phyloP scores from a whole-genome alignment of 139 green algal genomes.

The Gonium pectorale region DNA sequence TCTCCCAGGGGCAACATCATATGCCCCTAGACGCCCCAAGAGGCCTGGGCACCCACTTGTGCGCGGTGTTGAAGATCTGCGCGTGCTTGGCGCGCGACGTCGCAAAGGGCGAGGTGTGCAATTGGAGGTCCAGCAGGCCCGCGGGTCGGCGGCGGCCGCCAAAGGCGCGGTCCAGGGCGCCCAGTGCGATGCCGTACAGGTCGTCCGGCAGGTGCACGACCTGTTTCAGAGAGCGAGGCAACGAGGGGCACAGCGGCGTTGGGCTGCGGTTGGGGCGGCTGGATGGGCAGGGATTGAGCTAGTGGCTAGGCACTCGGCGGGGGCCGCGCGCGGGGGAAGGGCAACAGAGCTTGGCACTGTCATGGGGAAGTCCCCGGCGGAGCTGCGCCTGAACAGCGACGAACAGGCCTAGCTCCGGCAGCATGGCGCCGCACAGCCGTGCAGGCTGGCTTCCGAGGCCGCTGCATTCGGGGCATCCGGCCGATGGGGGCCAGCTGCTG shows the following conservation, averaged over 20 bases:
- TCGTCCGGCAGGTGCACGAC: slow-evolving; percentile 31
- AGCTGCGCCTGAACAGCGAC: too few relatives aligned
- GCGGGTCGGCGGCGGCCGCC: background rate
- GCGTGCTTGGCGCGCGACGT: slow-evolving; percentile 41
- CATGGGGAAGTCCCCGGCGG: too few relatives aligned
- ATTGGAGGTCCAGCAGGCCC: background rate
- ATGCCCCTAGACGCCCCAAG: background rate
- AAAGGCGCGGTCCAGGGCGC: slow-evolving; percentile 34
- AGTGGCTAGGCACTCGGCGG: too few relatives aligned
- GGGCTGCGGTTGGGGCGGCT: background rate
- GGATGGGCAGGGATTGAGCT: background rate
- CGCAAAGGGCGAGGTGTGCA: slow-evolving; percentile 28
- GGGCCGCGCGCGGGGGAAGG: too few relatives aligned
- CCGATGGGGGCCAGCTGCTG: too few relatives aligned
- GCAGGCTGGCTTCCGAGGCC: too few relatives aligned
- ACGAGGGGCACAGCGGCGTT: too few relatives aligned
- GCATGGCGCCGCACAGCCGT: too few relatives aligned
- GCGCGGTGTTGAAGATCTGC: slow-evolving; percentile 47
- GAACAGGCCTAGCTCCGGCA: too few relatives aligned
- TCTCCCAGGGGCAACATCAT: background rate
- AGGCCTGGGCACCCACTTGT: background rate
- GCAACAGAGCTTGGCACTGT: too few relatives aligned
- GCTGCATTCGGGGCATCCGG: too few relatives aligned
- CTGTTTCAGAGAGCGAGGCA: too few relatives aligned
- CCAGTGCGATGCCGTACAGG: slow-evolving; percentile 46